A percentile compares a stretch with the other conserved stretches of the same genome.
phyloP scores from a whole-genome alignment of 495 filamentous ascomycete species.

The Annulohypoxylon bovei region DNA sequence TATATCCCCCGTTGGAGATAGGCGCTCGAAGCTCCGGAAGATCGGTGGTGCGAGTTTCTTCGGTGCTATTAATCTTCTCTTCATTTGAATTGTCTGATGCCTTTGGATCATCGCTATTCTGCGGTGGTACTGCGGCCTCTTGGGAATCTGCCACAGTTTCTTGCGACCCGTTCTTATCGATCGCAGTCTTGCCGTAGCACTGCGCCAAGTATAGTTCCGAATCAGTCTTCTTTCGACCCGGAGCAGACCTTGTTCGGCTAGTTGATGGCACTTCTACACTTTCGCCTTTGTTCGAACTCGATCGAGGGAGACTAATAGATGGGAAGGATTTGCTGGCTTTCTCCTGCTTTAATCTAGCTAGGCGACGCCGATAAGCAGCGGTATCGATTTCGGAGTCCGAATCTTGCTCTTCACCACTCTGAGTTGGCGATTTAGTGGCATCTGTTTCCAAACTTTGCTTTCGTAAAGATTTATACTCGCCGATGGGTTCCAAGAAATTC shows the following conservation, averaged over 20 bases:
- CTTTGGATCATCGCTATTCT: slow-evolving; percentile 37
- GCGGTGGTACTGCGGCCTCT: slow-evolving; percentile 23
- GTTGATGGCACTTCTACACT: slow-evolving; percentile 55
- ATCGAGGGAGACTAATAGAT: slow-evolving; percentile 49
- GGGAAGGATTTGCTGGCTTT: slow-evolving; percentile 50
- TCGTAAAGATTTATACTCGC: slow-evolving; percentile 39
- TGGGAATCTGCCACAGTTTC: slow-evolving; percentile 51
- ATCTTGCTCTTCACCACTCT: slow-evolving; percentile 26
- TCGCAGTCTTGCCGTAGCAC: slow-evolving; percentile 25
- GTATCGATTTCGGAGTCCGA: slow-evolving; percentile 34
- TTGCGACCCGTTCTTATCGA: slow-evolving; percentile 31
- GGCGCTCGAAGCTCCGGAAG: slow-evolving; percentile 25
- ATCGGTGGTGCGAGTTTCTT: neutral
- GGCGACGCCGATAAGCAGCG: slow-evolving; percentile 32
- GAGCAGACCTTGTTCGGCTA: slow-evolving; percentile 41
- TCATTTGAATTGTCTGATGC: slow-evolving; percentile 26
- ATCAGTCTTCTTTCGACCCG: neutral
- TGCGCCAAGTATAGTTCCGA: slow-evolving; percentile 40
- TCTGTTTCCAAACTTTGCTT: slow-evolving; percentile 32
- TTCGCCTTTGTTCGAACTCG: slow-evolving; percentile 32
- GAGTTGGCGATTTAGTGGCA: slow-evolving; percentile 29
- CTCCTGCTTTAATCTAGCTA: slow-evolving; percentile 47
- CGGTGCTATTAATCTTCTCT: neutral
- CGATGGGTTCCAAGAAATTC: slow-evolving; percentile 39
- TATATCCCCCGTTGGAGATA: slow-evolving; percentile 26